Evolutionary conservation across 768 basidiomycete genomes (phyloP).

Genomic region (Naganishia friedmannii): DNA sequence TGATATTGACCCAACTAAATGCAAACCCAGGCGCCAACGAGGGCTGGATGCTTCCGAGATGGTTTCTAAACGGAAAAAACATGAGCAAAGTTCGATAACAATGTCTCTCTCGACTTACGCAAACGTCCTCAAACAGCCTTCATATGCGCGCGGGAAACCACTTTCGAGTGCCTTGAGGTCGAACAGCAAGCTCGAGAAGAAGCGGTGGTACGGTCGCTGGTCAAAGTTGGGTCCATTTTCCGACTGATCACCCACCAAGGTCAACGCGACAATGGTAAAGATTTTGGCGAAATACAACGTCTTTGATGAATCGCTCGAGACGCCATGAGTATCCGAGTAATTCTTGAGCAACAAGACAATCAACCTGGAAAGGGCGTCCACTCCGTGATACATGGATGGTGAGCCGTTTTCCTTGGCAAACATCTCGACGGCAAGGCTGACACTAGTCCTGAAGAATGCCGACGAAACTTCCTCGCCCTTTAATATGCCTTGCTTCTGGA

Average conservation of each 20-base stretch:
- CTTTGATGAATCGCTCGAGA: conserved; percentile 90
- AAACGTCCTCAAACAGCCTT: conserved; percentile 69
- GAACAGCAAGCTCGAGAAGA: conserved; percentile 93
- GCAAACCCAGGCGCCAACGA: conserved; percentile 96
- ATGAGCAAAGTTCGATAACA: neutral
- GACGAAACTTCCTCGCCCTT: conserved; percentile 94
- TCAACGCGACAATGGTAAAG: conserved; percentile 91
- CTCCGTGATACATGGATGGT: conserved; percentile 78
- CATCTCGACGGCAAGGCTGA: conserved; percentile 85
- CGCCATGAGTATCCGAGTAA: conserved; percentile 84
- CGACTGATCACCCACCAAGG: conserved; percentile 90
- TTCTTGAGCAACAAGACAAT: conserved; percentile 99
- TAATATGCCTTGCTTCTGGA: conserved; percentile 93
- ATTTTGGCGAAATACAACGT: conserved; percentile 96
- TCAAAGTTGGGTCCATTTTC: conserved; percentile 87
- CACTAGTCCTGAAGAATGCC: conserved; percentile 97
- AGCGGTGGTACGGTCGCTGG: conserved; percentile 96
- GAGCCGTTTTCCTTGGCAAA: conserved; percentile 60
- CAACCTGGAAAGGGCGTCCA: conserved; percentile 91
- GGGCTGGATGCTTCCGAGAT: conserved; percentile 91
- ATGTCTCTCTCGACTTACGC: conserved; percentile 58
- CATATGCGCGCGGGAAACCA: conserved; percentile 82
- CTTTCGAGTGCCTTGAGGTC: conserved; percentile 83
- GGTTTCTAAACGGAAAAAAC: conserved; percentile 64
- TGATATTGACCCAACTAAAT: conserved; percentile 94